These are phyloP conservation scores for Carex parvula DNA, from an alignment of 176 grass and related monocot species.

Conservation along the genomic window DNA sequence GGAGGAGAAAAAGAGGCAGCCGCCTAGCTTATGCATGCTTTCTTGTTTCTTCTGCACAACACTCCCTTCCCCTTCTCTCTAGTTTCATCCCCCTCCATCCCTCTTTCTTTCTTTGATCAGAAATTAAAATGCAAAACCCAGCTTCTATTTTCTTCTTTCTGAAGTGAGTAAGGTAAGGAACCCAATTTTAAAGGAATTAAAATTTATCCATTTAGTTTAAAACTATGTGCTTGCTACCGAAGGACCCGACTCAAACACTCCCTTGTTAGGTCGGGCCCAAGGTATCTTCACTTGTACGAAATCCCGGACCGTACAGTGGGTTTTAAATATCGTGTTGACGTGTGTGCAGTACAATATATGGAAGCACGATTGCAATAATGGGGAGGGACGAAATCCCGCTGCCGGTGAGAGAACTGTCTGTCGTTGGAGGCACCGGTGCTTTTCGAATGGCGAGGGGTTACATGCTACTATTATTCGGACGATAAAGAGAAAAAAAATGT, in stretches of 20 bases:
- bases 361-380: slow-evolving; percentile 9
- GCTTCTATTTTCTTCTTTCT: too few species aligned
- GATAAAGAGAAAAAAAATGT: background rate
- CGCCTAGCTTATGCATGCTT: too few species aligned
- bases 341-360: slow-evolving; percentile 11
- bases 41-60: too few species aligned
- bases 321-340: slow-evolving; percentile 21
- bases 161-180: too few species aligned
- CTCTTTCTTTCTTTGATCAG: too few species aligned
- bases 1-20: too few species aligned
- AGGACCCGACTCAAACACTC: background rate
- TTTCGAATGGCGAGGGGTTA: slow-evolving; percentile 27
- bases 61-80: too few species aligned
- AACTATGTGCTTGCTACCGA: background rate
- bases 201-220: too few species aligned
- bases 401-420: slow-evolving; percentile 6
- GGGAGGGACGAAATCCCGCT: background rate
- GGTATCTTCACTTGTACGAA: background rate
- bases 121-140: too few species aligned
- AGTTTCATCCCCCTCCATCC: too few species aligned
- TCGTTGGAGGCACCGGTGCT: slow-evolving; percentile 16
- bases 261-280: slow-evolving; percentile 15
- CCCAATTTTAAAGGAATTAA: background rate
- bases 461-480: slow-evolving; percentile 1
- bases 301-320: background rate